A percentile compares a stretch with the other conserved stretches of the same genome.
phyloP scores from a whole-genome alignment of 306 rosid species.

The Trifolium dubium region DNA sequence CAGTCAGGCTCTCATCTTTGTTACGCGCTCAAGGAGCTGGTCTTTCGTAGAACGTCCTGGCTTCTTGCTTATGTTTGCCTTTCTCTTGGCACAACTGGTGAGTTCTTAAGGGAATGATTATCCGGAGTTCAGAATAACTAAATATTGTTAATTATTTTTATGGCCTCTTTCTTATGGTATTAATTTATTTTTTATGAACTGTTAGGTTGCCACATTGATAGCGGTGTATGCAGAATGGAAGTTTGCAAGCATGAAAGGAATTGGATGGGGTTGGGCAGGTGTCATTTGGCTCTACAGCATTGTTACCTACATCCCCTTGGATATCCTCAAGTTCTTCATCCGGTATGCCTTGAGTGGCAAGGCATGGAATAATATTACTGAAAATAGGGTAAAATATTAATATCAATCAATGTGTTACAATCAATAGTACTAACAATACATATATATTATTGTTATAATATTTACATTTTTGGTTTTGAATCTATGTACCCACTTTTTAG shows the following conservation, averaged over 20 bases:
- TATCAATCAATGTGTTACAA: not conserved
- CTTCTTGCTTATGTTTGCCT: conserved; percentile 59
- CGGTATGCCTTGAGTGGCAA: conserved; percentile 80
- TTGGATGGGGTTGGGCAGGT: conserved; percentile 98
- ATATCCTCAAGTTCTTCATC: conserved; percentile 65
- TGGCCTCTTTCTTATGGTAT: not conserved
- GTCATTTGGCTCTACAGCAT: conserved; percentile 84
- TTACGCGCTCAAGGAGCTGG: conserved; percentile 86
- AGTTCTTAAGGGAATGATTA: conserved; percentile 27
- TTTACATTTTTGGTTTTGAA: no score
- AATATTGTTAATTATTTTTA: not conserved
- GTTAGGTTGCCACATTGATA: conserved; percentile 69
- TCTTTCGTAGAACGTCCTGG: conserved; percentile 91
- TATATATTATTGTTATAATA: no score
- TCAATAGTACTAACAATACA: no score
- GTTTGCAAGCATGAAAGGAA: conserved; percentile 70
- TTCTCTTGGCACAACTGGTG: conserved; percentile 75
- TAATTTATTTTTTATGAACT: not conserved
- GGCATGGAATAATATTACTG: conserved; percentile 78
- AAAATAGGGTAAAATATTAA: conserved; percentile 54
- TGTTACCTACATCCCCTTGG: conserved; percentile 72
- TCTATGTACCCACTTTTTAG: no score
- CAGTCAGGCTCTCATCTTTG: conserved; percentile 94
- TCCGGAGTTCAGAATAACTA: not conserved
- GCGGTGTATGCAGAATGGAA: conserved; percentile 85